These are phyloP conservation scores for Beauveria caledonica DNA, from an alignment of 2,329 filamentous ascomycete genomes.

Conservation along the genomic window DNA sequence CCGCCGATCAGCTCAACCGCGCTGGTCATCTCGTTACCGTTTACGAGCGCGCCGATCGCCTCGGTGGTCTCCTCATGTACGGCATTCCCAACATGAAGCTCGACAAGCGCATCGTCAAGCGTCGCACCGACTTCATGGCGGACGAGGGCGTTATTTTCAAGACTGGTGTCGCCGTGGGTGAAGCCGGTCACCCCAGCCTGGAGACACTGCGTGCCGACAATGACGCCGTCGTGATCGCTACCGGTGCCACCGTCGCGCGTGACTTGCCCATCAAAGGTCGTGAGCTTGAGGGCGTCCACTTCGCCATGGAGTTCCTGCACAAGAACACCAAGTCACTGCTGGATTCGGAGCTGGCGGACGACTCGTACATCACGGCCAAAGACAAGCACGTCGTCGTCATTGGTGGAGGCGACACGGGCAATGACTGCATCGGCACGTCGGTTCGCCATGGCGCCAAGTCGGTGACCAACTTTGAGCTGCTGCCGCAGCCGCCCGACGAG, in stretches of 20 bases:
- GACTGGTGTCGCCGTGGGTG: slow-evolving; percentile 68
- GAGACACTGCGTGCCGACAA: slow-evolving; percentile 63
- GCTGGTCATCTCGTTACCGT: slow-evolving; percentile 83
- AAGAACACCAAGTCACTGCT: slow-evolving; percentile 96
- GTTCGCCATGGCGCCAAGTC: slow-evolving; percentile 93
- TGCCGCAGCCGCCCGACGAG: slow-evolving; percentile 85
- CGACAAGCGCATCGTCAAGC: slow-evolving; percentile 94
- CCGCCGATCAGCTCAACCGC: slow-evolving; percentile 89
- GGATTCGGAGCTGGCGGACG: slow-evolving; percentile 78
- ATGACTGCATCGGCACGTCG: slow-evolving; percentile 95
- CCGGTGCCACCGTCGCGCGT: slow-evolving; percentile 85
- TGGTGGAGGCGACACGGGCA: slow-evolving; percentile 94
- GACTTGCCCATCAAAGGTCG: slow-evolving; percentile 87
- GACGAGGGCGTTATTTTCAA: slow-evolving; percentile 79
- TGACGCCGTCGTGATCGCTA: slow-evolving; percentile 83
- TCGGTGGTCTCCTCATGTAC: slow-evolving; percentile 93
- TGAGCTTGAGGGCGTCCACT: slow-evolving; percentile 84
- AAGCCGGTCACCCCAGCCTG: slow-evolving; percentile 55
- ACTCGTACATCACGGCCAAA: slow-evolving; percentile 86
- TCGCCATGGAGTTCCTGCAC: slow-evolving; percentile 95
- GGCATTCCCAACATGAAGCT: slow-evolving; percentile 99
- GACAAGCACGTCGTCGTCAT: slow-evolving; percentile 95
- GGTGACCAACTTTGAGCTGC: slow-evolving; percentile 90
- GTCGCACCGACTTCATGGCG: slow-evolving; percentile 90
- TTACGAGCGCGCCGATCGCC: slow-evolving; percentile 85